Base-by-base conservation (phyloP, 1,284 basidiomycete genomes). In the Boletus semigastroideus region DNA sequence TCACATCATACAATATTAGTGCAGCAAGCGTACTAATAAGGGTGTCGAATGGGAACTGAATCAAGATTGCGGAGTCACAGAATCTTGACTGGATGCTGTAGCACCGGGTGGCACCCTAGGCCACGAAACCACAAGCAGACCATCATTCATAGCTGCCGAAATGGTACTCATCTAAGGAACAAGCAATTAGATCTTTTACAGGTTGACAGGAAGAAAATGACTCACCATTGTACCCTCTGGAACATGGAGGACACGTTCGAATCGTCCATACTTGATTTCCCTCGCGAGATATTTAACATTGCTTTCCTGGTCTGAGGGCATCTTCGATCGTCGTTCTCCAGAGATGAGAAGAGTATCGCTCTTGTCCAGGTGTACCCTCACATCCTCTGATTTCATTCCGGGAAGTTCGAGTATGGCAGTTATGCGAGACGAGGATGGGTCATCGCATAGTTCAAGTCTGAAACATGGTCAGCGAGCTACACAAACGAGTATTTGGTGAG, bases 61-160 rank as follows among this genome's bases (percentile, higher is more conserved):
- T 64, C 43, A 67, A 4, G 40, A 20, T 11, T 34, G 25, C 6
- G 39, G 28, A 13, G 13, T 4, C 20, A 45, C 9, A 30, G 62
- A 48, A 36, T 60, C 54, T 47, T 47, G 22, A 6, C 0, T 43
- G 6, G 59, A 45, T 47, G 57, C 47, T 54, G 52, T 62, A 36
- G 55, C 39, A 34, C 61, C 62, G 0, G 58, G 38, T 19, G 68
- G 55, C 4, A 41, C 31, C 31, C 55, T 58, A 2, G 66, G 66
- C 66, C 66, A 68, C 4, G 66, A 69, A 22, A 71, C 25, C 1
- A 67, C 34, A 4, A 68, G 59, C 1, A 68, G 40, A 1, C 66
- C 66, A 46, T 71, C 69, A 30, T 61, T 69, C 68, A 71, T 67
- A 4, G 67, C 55, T 5, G 66, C 66, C 4, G 67, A 71, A 53